Evolutionary conservation across 2,329 filamentous ascomycete species (phyloP).

Genomic region (Cadophora sp.): DNA sequence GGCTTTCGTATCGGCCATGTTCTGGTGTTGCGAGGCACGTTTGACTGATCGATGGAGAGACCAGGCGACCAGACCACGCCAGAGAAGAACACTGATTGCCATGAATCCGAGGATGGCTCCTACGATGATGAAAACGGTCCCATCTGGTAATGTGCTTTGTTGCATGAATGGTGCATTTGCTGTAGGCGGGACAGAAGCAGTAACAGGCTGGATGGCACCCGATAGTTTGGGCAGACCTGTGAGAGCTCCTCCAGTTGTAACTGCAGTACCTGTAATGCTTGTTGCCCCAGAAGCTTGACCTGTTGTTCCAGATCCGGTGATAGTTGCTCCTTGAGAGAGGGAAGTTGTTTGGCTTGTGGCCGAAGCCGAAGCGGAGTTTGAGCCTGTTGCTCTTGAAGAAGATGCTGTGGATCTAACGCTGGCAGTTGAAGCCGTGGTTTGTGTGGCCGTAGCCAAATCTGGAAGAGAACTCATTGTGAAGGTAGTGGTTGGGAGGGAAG

Average conservation of each 20-base stretch:
- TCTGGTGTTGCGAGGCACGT: slow-evolving; percentile 79
- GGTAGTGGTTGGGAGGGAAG: neutral
- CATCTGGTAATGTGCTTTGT: slow-evolving; percentile 82
- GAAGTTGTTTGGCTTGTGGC: slow-evolving; percentile 15
- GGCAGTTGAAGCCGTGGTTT: slow-evolving; percentile 37
- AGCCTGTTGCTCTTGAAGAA: slow-evolving; percentile 27
- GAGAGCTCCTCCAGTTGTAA: slow-evolving; percentile 24
- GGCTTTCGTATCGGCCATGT: slow-evolving; percentile 72
- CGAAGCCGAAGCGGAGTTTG: slow-evolving; percentile 18
- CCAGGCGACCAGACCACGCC: slow-evolving; percentile 88
- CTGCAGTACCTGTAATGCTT: slow-evolving; percentile 30
- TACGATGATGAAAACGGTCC: slow-evolving; percentile 95
- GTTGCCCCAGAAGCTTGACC: slow-evolving; percentile 21
- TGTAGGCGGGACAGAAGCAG: slow-evolving; percentile 81
- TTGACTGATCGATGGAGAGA: slow-evolving; percentile 91
- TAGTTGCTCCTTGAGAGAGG: slow-evolving; percentile 20
- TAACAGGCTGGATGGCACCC: slow-evolving; percentile 68
- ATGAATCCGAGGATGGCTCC: slow-evolving; percentile 87
- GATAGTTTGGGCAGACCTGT: slow-evolving; percentile 59
- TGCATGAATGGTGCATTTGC: slow-evolving; percentile 90
- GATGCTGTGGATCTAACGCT: slow-evolving; percentile 35
- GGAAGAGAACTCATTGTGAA: slow-evolving; percentile 15
- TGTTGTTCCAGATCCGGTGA: slow-evolving; percentile 31
- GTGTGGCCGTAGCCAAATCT: slow-evolving; percentile 20
- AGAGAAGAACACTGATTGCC: slow-evolving; percentile 80